These are phyloP conservation scores for Apophysomyces elegans DNA, from an alignment of 371 early-diverging fungal genomes.

Conservation along the genomic window DNA sequence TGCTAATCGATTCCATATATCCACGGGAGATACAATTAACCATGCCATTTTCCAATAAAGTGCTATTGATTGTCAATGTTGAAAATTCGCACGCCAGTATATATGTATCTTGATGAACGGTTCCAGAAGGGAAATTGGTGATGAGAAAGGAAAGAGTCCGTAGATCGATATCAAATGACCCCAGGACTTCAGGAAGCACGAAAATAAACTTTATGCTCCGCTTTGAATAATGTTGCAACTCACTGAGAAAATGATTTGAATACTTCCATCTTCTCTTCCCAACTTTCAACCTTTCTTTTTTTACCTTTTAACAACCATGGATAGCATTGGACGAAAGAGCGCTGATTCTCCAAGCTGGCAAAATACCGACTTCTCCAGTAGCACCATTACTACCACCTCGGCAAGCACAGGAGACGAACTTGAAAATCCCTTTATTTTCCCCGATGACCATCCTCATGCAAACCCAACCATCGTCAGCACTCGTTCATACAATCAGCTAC, in stretches of 20 bases:
- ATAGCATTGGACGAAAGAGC: slow-evolving; percentile 6
- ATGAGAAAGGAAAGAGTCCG: slow-evolving; percentile 2
- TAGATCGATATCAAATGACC: slow-evolving; percentile 10
- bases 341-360: background rate
- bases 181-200: background rate
- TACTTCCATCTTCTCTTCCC: slow-evolving; percentile 13
- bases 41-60: background rate
- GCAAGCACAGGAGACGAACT: background rate
- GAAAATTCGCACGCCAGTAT: background rate
- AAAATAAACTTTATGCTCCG: slow-evolving; percentile 5
- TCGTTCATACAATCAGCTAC: background rate
- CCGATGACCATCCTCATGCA: background rate
- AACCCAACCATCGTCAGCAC: background rate
- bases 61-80: too few species aligned
- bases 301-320: background rate
- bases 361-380: background rate
- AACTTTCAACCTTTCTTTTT: slow-evolving; percentile 33
- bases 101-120: background rate
- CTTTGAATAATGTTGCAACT: background rate
- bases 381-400: slow-evolving; percentile 6
- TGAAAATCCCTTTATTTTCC: background rate
- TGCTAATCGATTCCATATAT: background rate
- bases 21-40: background rate
- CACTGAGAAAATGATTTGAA: background rate
- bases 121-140: slow-evolving; percentile 8